Evolutionary conservation across 176 grass and related monocot genomes (phyloP).

Genomic region (Oropetium thomaeum): DNA sequence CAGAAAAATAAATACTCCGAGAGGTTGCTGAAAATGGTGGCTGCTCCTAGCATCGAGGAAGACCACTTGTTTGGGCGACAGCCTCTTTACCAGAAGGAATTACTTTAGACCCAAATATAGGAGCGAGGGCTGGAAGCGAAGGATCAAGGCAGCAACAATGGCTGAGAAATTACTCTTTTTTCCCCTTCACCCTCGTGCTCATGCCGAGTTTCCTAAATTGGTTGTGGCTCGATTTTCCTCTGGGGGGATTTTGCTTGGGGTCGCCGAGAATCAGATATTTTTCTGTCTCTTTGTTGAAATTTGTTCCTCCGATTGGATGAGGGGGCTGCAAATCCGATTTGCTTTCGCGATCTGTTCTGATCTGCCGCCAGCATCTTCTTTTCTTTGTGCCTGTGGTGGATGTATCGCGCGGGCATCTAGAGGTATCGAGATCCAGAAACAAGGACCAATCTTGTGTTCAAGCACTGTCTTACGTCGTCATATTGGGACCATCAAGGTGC

Average conservation of each 20-base stretch:
- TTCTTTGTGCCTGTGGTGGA: background rate
- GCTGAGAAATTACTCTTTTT: conserved; percentile 23
- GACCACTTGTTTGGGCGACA: background rate
- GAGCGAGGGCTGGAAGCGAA: background rate
- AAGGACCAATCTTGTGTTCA: background rate
- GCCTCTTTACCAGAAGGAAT: background rate
- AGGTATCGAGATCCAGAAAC: background rate
- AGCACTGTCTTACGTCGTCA: background rate
- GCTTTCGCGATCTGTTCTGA: background rate
- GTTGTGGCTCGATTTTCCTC: background rate
- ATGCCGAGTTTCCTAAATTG: background rate
- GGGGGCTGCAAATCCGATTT: background rate
- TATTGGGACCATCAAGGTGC: background rate
- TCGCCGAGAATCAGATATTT: conserved; percentile 4
- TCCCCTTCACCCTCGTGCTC: background rate
- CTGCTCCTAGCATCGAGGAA: background rate
- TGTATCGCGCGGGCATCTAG: background rate
- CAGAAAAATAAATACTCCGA: no score
- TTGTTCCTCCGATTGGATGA: background rate
- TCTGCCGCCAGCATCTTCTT: background rate
- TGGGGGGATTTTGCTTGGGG: background rate
- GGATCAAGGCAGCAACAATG: conserved; percentile 24
- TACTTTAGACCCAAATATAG: conserved; percentile 25
- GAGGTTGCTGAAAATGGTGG: conserved; percentile 1
- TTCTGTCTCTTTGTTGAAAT: background rate